These are phyloP conservation scores for Phytophthora podocarpi DNA, from an alignment of 352 stramenopile genomes.

Conservation along the genomic window DNA sequence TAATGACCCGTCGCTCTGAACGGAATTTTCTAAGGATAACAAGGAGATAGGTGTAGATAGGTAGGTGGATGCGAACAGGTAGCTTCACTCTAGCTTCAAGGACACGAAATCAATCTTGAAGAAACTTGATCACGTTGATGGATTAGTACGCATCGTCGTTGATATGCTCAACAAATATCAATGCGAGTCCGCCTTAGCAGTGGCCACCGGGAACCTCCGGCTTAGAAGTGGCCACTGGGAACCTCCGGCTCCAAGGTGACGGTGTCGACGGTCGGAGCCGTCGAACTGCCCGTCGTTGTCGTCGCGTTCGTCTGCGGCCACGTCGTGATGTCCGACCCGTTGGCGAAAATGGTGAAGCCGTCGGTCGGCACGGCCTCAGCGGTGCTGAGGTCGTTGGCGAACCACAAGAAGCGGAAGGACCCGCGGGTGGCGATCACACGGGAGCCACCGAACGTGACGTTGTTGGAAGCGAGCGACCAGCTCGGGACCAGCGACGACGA, in stretches of 20 bases:
- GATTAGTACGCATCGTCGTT: not conserved
- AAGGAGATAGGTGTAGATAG: not conserved
- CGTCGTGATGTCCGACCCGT: slow-evolving; percentile 38
- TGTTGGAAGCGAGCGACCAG: slow-evolving; percentile 50
- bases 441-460: slow-evolving; percentile 51
- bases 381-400: slow-evolving; percentile 48
- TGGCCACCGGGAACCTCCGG: slow-evolving; percentile 2
- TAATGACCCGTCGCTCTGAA: slow-evolving; percentile 22
- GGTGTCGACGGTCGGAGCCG: slow-evolving; percentile 1
- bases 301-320: slow-evolving; percentile 40
- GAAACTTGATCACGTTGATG: slow-evolving; percentile 6
- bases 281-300: too few species aligned
- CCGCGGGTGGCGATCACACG: slow-evolving; percentile 51
- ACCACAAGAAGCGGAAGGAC: slow-evolving; percentile 51
- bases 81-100: slow-evolving; percentile 6
- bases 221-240: slow-evolving; percentile 11
- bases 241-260: slow-evolving; percentile 12
- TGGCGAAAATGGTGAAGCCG: slow-evolving; percentile 54
- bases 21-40: slow-evolving; percentile 4
- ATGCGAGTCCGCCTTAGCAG: slow-evolving; percentile 14
- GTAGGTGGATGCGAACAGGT: not conserved
- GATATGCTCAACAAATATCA: not conserved
- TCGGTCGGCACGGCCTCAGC: slow-evolving; percentile 43
- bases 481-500: slow-evolving; percentile 30
- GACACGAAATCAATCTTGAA: too few species aligned